Evolutionary conservation across 306 rosid species (phyloP).

Genomic region (Neltuma alba): DNA sequence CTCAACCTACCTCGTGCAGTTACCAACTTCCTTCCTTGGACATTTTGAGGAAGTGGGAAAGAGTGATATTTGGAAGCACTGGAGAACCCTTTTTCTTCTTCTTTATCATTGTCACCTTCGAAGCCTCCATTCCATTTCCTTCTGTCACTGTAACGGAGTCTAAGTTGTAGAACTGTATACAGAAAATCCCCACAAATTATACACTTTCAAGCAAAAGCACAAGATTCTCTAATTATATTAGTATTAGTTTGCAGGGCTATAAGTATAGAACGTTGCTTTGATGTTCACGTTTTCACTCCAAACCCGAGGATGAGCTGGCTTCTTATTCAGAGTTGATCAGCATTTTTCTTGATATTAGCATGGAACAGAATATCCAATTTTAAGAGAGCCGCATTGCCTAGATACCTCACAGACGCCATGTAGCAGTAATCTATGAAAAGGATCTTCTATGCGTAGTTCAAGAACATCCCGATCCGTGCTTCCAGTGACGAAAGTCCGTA

Average conservation of each 20-base stretch:
- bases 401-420: constrained; percentile 97
- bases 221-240: not conserved
- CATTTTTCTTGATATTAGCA: constrained; percentile 13
- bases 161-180: constrained; percentile 80
- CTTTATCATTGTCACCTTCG: constrained; percentile 70
- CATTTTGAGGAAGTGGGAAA: constrained; percentile 82
- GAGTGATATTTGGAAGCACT: constrained; percentile 60
- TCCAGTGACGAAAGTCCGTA: constrained; percentile 58
- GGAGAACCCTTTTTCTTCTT: constrained; percentile 61
- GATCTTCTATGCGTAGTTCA: constrained; percentile 67
- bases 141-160: constrained; percentile 60
- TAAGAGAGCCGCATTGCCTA: constrained; percentile 6
- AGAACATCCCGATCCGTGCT: constrained; percentile 55
- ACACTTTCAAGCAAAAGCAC: not conserved
- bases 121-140: constrained; percentile 35
- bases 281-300: not conserved
- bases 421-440: constrained; percentile 80
- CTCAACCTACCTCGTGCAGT: constrained; percentile 33
- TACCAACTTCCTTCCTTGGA: constrained; percentile 89
- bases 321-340: not conserved
- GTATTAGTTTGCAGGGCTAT: not conserved
- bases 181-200: constrained; percentile 13
- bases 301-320: not conserved
- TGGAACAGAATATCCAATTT: constrained; percentile 8
- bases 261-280: not conserved